Evolutionary conservation across 2,329 filamentous ascomycete species (phyloP).

Genomic region (Bipolaris sorokiniana): DNA sequence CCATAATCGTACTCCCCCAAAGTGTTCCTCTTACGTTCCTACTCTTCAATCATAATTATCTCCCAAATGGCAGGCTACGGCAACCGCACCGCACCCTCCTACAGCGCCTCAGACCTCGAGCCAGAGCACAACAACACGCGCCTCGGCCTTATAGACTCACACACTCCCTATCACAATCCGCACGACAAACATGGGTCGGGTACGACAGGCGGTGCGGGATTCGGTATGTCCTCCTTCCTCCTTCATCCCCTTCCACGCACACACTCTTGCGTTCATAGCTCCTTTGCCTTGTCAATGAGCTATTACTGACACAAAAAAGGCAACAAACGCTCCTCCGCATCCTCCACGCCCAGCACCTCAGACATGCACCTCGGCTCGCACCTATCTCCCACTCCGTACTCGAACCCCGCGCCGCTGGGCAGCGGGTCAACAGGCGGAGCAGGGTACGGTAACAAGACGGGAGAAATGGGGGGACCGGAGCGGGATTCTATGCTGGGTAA

Average conservation of each 20-base stretch:
- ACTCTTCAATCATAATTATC: too few relatives aligned
- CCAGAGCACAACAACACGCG: conserved; percentile 37
- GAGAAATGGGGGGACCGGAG: conserved; percentile 20
- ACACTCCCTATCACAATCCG: conserved; percentile 36
- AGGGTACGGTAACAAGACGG: conserved; percentile 51
- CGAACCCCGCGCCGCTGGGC: conserved; percentile 32
- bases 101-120: conserved; percentile 21
- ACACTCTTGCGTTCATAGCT: neutral
- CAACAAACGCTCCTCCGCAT: conserved; percentile 41
- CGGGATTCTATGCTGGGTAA: conserved; percentile 61
- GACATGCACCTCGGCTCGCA: conserved; percentile 28
- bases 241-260: neutral
- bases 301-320: conserved; percentile 32
- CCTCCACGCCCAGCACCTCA: conserved; percentile 1
- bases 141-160: conserved; percentile 33
- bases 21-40: too few relatives aligned
- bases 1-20: neutral
- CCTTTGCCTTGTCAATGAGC: too few relatives aligned
- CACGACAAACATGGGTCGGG: conserved; percentile 42
- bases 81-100: conserved; percentile 40
- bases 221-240: conserved; percentile 19
- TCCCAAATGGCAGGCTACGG: conserved; percentile 44
- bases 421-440: conserved; percentile 45
- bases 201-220: conserved; percentile 43
- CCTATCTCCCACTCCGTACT: conserved; percentile 34